Base-by-base conservation (phyloP, 352 stramenopile genomes). In the Phytophthora cactorum region DNA sequence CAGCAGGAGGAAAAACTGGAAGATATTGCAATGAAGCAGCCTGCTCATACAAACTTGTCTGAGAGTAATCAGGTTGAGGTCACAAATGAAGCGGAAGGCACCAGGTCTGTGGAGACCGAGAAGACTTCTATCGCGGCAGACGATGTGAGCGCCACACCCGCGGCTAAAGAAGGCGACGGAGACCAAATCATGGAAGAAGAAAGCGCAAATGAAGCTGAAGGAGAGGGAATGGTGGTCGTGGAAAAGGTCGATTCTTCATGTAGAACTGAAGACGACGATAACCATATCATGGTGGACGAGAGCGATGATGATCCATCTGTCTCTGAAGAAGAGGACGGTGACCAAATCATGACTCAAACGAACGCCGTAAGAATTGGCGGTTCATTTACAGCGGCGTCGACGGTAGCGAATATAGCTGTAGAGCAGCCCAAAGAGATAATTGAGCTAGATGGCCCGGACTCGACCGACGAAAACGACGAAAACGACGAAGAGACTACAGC, bases 361-460 rank as follows among this genome's bases (percentile, higher is more conserved):
- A 38, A 17, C 15, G n/a, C 39, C 25, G 28, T 34, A 10, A 17
- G 17, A 41, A 51, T 29, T 14, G 11, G 36, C 22, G 11, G 25
- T 54, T 29, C 25, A 43, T 12, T n/a, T 31, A 38, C 17, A 34
- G 44, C 27, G 12, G 29, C 28, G 52, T 28, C 38, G 27, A 67
- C n/a, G 36, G 11, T n/a, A 39, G 8, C 31, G 10, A 51, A 12
- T n/a, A 49, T 38, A 45, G 28, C 39, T 53, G 12, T 22, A n/a
- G 49, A 44, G 14, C 53, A 69, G 9, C 10, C 51, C 5, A 61
- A 46, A 50, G 57, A 75, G 17, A 36, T 72, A 5, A 72, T 78
- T 54, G 56, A 72, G 12, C n/a, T 77, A 7, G 60, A 62, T 25
- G 49, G 34, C 17, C 27, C 34, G 4, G 55, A 61, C 32, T 58